Evolutionary conservation across 2,329 filamentous ascomycete genomes (phyloP).

Genomic region (Fusarium floridanum): DNA sequence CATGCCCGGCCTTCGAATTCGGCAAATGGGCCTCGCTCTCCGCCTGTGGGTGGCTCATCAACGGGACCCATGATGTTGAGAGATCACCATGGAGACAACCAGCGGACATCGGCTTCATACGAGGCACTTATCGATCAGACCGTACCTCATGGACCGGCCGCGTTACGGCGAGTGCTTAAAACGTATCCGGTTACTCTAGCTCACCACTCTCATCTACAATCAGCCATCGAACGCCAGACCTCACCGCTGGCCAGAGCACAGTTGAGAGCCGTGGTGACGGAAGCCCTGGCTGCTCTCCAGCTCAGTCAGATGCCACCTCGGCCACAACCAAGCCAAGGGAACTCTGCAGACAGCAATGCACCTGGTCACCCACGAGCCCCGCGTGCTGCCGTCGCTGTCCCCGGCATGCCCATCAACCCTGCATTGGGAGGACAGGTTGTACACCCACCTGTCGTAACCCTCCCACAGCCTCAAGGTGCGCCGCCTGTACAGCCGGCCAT

Average conservation of each 20-base stretch:
- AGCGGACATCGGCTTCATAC: constrained; percentile 58
- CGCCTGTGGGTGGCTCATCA: constrained; percentile 21
- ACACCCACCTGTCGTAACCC: constrained; percentile 28
- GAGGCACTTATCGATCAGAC: constrained; percentile 66
- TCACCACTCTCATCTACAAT: constrained; percentile 63
- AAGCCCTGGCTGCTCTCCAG: constrained; percentile 60
- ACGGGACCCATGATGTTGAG: constrained; percentile 36
- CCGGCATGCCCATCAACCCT: constrained; percentile 5
- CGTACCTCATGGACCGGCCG: constrained; percentile 63
- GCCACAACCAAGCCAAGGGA: constrained; percentile 32
- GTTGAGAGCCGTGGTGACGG: constrained; percentile 63
- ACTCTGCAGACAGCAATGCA: constrained; percentile 15
- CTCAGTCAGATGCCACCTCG: constrained; percentile 55
- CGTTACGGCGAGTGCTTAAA: constrained; percentile 60
- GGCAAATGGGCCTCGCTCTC: constrained; percentile 18
- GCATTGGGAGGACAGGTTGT: constrained; percentile 4
- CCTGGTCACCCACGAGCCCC: constrained; percentile 15
- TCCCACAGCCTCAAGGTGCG: constrained; percentile 33
- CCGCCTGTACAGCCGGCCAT: constrained; percentile 38
- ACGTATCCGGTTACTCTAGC: constrained; percentile 63
- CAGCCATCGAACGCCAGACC: constrained; percentile 64
- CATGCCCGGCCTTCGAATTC: constrained; percentile 17
- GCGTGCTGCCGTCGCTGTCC: constrained; percentile 13
- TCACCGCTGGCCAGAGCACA: constrained; percentile 63
- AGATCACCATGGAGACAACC: constrained; percentile 42